phyloP scores from a whole-genome alignment of 805 yeast species.

The Saturnispora sanitii region DNA sequence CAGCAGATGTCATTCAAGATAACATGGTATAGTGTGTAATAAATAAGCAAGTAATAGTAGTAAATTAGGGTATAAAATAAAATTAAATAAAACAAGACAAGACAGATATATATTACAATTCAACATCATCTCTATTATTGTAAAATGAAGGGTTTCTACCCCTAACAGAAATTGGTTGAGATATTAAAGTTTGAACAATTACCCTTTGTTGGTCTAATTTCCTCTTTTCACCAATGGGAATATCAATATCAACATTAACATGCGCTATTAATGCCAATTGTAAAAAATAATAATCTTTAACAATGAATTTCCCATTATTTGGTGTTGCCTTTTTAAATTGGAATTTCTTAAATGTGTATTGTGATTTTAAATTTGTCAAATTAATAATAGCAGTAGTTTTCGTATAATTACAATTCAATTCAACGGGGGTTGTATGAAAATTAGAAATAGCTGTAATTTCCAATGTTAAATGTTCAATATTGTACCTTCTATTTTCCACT shows the following conservation, averaged over 20 bases:
- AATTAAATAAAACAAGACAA: neutral
- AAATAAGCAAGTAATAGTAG: too few species aligned
- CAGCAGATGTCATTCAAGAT: too few species aligned
- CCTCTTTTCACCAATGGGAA: slow-evolving; percentile 1
- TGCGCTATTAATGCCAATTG: slow-evolving; percentile 16
- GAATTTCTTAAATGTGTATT: slow-evolving; percentile 28
- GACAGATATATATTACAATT: too few species aligned
- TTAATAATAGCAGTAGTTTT: too few species aligned
- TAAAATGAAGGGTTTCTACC: slow-evolving; percentile 57
- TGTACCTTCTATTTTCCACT: too few species aligned
- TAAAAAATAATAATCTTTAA: slow-evolving; percentile 35
- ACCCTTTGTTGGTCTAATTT: neutral
- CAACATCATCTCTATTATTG: slow-evolving; percentile 42
- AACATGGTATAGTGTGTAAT: too few species aligned
- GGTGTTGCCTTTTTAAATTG: slow-evolving; percentile 46
- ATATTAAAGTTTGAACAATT: slow-evolving; percentile 13
- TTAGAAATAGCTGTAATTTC: too few species aligned
- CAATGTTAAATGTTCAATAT: too few species aligned
- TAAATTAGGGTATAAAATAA: neutral
- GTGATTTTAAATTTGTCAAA: neutral
- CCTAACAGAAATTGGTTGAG: slow-evolving; percentile 44
- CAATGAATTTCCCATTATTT: slow-evolving; percentile 37
- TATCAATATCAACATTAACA: slow-evolving; percentile 1
- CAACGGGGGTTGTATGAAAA: too few species aligned
- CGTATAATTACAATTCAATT: too few species aligned